phyloP scores from a whole-genome alignment of 2,329 filamentous ascomycete genomes.

The Trichophyton mentagrophytes region DNA sequence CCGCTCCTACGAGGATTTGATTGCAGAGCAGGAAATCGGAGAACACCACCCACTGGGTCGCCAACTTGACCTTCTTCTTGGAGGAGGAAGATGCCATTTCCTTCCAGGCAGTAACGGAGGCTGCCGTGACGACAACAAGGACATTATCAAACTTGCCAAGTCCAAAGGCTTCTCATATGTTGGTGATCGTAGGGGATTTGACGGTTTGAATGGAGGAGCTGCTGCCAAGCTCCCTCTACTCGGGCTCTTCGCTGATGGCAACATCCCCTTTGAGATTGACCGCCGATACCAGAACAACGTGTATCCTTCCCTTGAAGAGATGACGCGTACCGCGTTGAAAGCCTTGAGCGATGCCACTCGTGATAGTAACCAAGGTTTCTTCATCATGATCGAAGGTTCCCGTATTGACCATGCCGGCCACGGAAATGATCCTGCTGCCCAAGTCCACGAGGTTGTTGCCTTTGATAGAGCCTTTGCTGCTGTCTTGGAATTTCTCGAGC shows the following conservation, averaged over 20 bases:
- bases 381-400: constrained; percentile 96
- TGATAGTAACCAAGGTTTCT: constrained; percentile 83
- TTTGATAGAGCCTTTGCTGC: constrained; percentile 77
- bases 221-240: constrained; percentile 63
- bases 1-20: constrained; percentile 72
- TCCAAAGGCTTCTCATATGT: constrained; percentile 73
- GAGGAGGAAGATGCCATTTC: constrained; percentile 88
- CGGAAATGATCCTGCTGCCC: constrained; percentile 68
- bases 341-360: constrained; percentile 69
- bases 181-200: constrained; percentile 59
- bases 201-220: constrained; percentile 56
- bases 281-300: constrained; percentile 61
- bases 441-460: constrained; percentile 85
- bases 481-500: constrained; percentile 72
- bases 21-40: constrained; percentile 84
- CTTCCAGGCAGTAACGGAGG: constrained; percentile 69
- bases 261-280: constrained; percentile 92
- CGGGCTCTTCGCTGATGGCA: constrained; percentile 66
- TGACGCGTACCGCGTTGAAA: constrained; percentile 69
- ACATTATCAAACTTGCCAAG: constrained; percentile 61
- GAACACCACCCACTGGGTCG: constrained; percentile 69
- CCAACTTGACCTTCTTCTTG: constrained; percentile 82
- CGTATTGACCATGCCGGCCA: constrained; percentile 92
- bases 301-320: constrained; percentile 84
- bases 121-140: constrained; percentile 65